phyloP scores from a whole-genome alignment of 1,284 basidiomycete genomes.

The Volvariella volvacea region DNA sequence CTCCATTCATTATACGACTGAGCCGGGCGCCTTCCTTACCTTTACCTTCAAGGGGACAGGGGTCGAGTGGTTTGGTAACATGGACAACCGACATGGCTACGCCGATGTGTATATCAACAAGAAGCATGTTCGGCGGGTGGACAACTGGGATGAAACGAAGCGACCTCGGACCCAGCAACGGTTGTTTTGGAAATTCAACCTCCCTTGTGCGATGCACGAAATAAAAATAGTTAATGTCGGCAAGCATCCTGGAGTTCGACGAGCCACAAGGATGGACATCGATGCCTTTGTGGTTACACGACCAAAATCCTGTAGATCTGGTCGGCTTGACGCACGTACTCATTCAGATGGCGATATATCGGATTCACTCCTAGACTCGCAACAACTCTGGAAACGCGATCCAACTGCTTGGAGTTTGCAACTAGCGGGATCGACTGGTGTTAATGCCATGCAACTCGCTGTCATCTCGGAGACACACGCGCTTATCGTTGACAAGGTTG shows the following conservation, averaged over 20 bases:
- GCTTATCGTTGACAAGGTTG: slow-evolving; percentile 77
- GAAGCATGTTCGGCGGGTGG: slow-evolving; percentile 32
- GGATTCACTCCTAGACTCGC: not conserved
- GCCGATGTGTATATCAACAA: slow-evolving; percentile 57
- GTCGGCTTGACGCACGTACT: not conserved
- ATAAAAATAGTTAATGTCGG: slow-evolving; percentile 59
- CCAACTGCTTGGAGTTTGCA: slow-evolving; percentile 17
- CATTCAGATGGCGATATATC: slow-evolving; percentile 5
- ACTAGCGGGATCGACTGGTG: slow-evolving; percentile 65
- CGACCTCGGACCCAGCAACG: slow-evolving; percentile 48
- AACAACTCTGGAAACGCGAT: not conserved
- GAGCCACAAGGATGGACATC: slow-evolving; percentile 38
- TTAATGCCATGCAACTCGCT: slow-evolving; percentile 74
- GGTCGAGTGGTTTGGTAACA: slow-evolving; percentile 71
- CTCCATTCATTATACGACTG: slow-evolving; percentile 43
- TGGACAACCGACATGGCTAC: slow-evolving; percentile 45
- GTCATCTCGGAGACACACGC: slow-evolving; percentile 68
- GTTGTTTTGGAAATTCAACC: slow-evolving; percentile 53
- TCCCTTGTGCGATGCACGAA: slow-evolving; percentile 47
- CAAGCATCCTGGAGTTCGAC: slow-evolving; percentile 26
- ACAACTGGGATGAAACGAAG: slow-evolving; percentile 35
- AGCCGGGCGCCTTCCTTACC: slow-evolving; percentile 42
- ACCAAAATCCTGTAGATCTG: slow-evolving; percentile 14
- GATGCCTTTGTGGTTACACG: slow-evolving; percentile 64
- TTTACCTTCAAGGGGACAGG: slow-evolving; percentile 65